Conservation (phyloP, 2,329 filamentous ascomycete genomes). For the Zymoseptoria tritici region DNA sequence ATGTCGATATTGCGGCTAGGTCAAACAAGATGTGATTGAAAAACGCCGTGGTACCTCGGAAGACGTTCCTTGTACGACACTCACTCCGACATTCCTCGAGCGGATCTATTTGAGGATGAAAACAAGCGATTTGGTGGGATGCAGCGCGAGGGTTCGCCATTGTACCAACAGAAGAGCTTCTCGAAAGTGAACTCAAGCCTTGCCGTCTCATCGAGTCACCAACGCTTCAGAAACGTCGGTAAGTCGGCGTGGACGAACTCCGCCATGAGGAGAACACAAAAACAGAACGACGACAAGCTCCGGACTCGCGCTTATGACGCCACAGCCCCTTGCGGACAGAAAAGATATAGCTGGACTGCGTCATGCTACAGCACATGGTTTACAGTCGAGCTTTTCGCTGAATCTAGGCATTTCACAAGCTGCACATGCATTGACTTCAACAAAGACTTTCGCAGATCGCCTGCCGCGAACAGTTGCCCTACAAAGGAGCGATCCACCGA, state of each 20-base stretch:
- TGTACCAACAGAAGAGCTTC: no score
- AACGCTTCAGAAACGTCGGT: no score
- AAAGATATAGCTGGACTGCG: background rate
- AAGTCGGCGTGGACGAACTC: no score
- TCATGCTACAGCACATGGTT: background rate
- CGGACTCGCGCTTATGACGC: no score
- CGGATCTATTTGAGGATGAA: background rate
- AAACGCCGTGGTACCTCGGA: no score
- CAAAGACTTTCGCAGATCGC: background rate
- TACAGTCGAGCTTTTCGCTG: background rate
- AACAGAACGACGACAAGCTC: no score
- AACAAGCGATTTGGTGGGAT: background rate
- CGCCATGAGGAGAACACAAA: no score
- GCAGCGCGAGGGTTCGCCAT: no score
- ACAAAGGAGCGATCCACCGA: constrained; percentile 14
- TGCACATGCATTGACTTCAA: background rate
- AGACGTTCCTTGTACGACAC: background rate
- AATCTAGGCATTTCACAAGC: background rate
- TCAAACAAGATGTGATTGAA: background rate
- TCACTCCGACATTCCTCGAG: background rate
- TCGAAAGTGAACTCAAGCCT: no score
- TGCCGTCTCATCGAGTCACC: no score
- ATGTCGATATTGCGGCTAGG: background rate
- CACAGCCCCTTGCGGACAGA: background rate
- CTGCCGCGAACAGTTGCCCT: constrained; percentile 16